phyloP scores from a whole-genome alignment of 2,329 filamentous ascomycete species.

The Diplodia sapinea region DNA sequence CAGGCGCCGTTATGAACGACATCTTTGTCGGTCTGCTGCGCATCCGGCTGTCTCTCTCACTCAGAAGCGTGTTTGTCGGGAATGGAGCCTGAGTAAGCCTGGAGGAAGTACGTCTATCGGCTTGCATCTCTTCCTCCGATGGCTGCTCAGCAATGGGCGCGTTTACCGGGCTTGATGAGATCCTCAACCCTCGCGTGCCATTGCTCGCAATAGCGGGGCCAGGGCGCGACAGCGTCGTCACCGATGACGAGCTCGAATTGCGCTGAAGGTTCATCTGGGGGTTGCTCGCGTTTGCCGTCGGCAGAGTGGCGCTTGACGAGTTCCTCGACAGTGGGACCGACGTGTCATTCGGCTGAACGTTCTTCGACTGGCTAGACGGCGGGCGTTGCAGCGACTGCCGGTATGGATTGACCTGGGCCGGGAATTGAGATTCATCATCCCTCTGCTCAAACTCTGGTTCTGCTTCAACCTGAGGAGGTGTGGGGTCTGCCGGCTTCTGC shows the following conservation, averaged over 20 bases:
- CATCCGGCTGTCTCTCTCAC: slow-evolving; percentile 22
- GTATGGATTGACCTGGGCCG: slow-evolving; percentile 33
- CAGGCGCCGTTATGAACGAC: slow-evolving; percentile 20
- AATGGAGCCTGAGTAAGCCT: not conserved
- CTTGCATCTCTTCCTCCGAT: slow-evolving; percentile 9
- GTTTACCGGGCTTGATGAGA: slow-evolving; percentile 18
- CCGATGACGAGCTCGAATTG: slow-evolving; percentile 12
- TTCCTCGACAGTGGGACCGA: slow-evolving; percentile 11
- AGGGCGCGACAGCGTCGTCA: slow-evolving; percentile 12
- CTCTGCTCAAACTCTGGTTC: slow-evolving; percentile 39
- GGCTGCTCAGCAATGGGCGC: slow-evolving; percentile 22
- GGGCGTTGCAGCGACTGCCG: slow-evolving; percentile 38
- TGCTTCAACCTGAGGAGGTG: slow-evolving; percentile 9
- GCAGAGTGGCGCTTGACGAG: slow-evolving; percentile 12
- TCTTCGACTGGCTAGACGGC: slow-evolving; percentile 35
- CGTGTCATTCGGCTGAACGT: slow-evolving; percentile 1
- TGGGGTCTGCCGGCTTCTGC: slow-evolving; percentile 12
- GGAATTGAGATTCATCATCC: slow-evolving; percentile 31
- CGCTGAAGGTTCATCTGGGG: slow-evolving; percentile 18
- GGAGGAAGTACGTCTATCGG: not conserved
- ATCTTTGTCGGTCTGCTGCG: slow-evolving; percentile 24
- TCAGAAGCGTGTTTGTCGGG: slow-evolving; percentile 24
- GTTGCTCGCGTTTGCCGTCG: not conserved
- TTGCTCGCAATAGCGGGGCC: not conserved
- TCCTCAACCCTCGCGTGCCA: slow-evolving; percentile 21